Base-by-base conservation (phyloP, 2,329 filamentous ascomycete genomes). In the Arthroderma uncinatum region DNA sequence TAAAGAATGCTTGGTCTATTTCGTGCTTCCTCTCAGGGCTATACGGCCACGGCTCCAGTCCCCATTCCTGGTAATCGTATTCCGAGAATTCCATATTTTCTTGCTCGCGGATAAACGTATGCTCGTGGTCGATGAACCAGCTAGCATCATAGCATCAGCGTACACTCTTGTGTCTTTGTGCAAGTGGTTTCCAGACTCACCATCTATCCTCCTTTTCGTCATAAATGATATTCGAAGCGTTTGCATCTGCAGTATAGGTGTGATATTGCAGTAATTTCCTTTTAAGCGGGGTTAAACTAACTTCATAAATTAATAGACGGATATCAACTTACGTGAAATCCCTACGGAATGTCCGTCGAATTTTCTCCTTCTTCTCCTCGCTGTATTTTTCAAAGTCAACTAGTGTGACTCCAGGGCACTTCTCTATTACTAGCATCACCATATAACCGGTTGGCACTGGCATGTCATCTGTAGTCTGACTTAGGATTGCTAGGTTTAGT, bases 371-470 rank as follows among this genome's bases (percentile, higher is more conserved):
- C 19, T 58, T 34, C 30, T 25, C 54, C 10, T 5, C 12, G 1
- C 34, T 21, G 37, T 36, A 37, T 5, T 19, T 6, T 2, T 16
- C 2, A 30, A 52, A 30, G 50, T 57, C 54, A 6, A 12, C 19
- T 8, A 61, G 37, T 1, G 50, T 14, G 8, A 53, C 39, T 14
- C 57, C 59, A 23, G 59, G 59, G 25, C 57, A 42, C 14, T 57
- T 55, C 21, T 61, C 53, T 33, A 61, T 61, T n/a, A 59, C 12
- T 5, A 59, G 7, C 23, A 54, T 50, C 5, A 58, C 42, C 10
- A 61, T 12, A 33, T 57, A 59, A 10, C 57, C 59, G 16, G 19
- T 50, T n/a, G 59, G 57, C 12, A 59, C 42, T 4, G 48, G 28
- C 34, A 57, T 44, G 19, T 58, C 34, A 28, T 58, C 34, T 12